Percentiles rank a stretch among this genome's conserved stretches.
Conservation (phyloP, 1,139 yeast genomes). For the Dujonia santamariae region DNA sequence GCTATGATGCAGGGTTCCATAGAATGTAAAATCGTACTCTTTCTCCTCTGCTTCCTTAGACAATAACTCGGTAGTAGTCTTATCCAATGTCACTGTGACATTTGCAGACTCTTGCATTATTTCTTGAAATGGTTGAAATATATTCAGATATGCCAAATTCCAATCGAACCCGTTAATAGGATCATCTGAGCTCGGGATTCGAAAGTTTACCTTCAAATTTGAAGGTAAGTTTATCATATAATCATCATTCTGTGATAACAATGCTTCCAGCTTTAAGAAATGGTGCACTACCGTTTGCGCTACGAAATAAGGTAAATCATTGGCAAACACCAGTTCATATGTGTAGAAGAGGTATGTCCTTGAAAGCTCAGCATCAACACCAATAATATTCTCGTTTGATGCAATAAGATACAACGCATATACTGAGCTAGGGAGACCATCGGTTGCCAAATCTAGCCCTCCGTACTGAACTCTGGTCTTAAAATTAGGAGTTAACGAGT, state of each 20-base stretch:
- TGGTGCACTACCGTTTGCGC: conserved; percentile 35
- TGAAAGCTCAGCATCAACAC: conserved; percentile 35
- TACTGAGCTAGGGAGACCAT: conserved; percentile 9
- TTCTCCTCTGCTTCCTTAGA: background rate
- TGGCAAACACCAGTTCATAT: conserved; percentile 29
- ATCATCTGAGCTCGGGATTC: background rate
- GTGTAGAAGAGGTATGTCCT: conserved; percentile 36
- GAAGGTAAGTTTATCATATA: conserved; percentile 1
- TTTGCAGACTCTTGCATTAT: background rate
- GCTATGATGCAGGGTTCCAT: background rate
- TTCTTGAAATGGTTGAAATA: conserved; percentile 5
- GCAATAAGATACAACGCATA: conserved; percentile 28
- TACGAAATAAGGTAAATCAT: conserved; percentile 40
- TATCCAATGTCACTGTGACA: background rate
- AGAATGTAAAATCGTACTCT: background rate
- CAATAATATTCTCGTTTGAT: conserved; percentile 30
- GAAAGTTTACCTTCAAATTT: conserved; percentile 2
- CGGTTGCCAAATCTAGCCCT: too few relatives aligned
- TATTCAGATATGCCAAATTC: background rate
- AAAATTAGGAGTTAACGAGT: conserved; percentile 2
- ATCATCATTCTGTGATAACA: conserved; percentile 7
- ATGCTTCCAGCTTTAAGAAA: conserved; percentile 21
- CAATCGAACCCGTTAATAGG: conserved; percentile 2
- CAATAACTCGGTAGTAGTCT: background rate
- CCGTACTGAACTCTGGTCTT: too few relatives aligned